Evolutionary conservation across 306 rosid species (phyloP).

Genomic region (Quercus bicolor): DNA sequence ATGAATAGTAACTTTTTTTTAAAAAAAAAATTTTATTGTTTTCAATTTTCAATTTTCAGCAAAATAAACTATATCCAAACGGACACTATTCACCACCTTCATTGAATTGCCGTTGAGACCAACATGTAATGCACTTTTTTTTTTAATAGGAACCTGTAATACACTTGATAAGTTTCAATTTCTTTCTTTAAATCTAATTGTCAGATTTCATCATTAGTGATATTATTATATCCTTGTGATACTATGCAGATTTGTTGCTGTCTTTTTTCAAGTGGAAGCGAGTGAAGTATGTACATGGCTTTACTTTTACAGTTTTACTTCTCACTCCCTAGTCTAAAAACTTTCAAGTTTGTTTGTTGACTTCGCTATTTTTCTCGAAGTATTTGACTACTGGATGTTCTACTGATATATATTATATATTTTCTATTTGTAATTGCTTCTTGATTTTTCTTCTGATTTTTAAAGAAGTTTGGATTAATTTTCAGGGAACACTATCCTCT

Average conservation of each 20-base stretch:
- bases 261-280: conserved; percentile 14
- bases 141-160: no score
- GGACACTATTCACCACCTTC: no score
- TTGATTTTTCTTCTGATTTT: not conserved
- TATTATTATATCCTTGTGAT: not conserved
- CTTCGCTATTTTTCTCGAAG: not conserved
- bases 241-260: conserved; percentile 38
- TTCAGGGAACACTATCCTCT: not conserved
- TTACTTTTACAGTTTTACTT: not conserved
- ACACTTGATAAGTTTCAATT: no score
- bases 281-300: not conserved
- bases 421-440: not conserved
- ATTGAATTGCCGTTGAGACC: no score
- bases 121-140: no score
- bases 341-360: not conserved
- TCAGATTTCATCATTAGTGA: not conserved
- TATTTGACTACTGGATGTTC: no score
- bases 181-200: not conserved
- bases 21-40: no score
- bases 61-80: no score
- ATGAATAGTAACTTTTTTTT: no score
- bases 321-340: not conserved
- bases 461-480: not conserved
- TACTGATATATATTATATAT: not conserved
- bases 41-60: no score